Evolutionary conservation across 129 eudicot genomes (phyloP), one percentile per base, ranked within the genome.

Genomic region (Gnaphalium uliginosum): DNA sequence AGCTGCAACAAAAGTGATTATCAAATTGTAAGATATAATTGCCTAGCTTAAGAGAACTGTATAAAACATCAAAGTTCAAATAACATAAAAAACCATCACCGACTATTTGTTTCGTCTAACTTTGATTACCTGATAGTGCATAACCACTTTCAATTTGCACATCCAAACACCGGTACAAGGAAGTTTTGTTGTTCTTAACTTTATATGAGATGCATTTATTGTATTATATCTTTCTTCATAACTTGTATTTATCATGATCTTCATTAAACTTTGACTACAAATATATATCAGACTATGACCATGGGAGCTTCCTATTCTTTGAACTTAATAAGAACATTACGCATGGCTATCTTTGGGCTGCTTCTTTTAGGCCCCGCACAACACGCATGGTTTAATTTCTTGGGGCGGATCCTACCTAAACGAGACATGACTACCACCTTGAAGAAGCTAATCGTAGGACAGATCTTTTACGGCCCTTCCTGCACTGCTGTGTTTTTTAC

Each of bases 401-500:
- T 88, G 21, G 91, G 83, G 4, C 81, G 82, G 74, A 37, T 77
- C 73, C 32, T 91, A 68, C 95, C 97, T 56, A 85, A 87, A 74
- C 82, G 89, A 65, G 92, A 88, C 78, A 43, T 85, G 71, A 37
- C 79, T n/a, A 84, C 87, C 74, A 88, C 97, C 23, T 81, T 91
- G 46, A 91, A 88, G 89, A 91, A 91, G 79, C 81, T 91, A 21
- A 64, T 74, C 10, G 64, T 79, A 43, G 97, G 97, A n/a, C 97
- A 91, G 78, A 79, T 83, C 41, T 21, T 77, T 33, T 88, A 80
- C 60, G 97, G 95, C 62, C 97, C 97, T 25, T 30, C 79, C 26
- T 79, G 87, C 24, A 86, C 82, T 26, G 84, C 87, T 26, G 64
- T 77, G 74, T 91, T 91, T 84, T 91, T 86, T 88, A 81, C 92